Evolutionary conservation across 2,329 filamentous ascomycete species (phyloP).

Genomic region (Colletotrichum truncatum): DNA sequence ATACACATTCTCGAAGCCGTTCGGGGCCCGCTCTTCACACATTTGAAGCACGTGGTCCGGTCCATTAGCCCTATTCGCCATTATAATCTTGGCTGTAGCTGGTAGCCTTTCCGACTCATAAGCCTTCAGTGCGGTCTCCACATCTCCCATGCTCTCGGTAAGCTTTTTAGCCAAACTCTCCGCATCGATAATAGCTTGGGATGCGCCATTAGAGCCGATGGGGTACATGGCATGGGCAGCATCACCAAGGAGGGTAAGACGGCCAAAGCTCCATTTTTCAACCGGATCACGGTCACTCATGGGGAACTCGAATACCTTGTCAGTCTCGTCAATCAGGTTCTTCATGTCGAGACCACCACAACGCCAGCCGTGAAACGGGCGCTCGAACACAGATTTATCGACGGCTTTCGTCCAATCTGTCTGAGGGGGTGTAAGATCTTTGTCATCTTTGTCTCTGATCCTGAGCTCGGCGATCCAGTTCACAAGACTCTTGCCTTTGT

Average conservation of each 20-base stretch:
- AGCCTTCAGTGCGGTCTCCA: not conserved
- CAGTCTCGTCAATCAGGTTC: constrained; percentile 6
- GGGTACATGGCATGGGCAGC: constrained; percentile 33
- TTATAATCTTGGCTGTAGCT: constrained; percentile 9
- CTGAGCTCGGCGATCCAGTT: constrained; percentile 25
- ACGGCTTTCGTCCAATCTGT: constrained; percentile 16
- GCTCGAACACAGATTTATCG: constrained; percentile 17
- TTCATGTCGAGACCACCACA: constrained; percentile 11
- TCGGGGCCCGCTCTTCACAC: constrained; percentile 12
- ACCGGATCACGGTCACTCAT: constrained; percentile 31
- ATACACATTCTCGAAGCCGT: constrained; percentile 5
- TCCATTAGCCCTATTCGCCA: constrained; percentile 13
- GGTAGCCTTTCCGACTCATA: constrained; percentile 12
- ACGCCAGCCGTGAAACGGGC: not conserved
- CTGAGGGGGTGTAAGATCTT: constrained; percentile 7
- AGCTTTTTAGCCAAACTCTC: constrained; percentile 8
- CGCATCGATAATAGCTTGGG: constrained; percentile 16
- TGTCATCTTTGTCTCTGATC: constrained; percentile 1
- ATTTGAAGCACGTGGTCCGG: constrained; percentile 16
- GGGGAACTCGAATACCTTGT: constrained; percentile 20
- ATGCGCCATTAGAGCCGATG: constrained; percentile 33
- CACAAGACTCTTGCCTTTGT: constrained; percentile 11
- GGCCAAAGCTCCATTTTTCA: constrained; percentile 30
- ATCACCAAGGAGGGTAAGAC: constrained; percentile 31
- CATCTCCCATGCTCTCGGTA: not conserved